Base-by-base conservation (phyloP, 2,329 filamentous ascomycete species). In the Lasiodiplodia citricola region DNA sequence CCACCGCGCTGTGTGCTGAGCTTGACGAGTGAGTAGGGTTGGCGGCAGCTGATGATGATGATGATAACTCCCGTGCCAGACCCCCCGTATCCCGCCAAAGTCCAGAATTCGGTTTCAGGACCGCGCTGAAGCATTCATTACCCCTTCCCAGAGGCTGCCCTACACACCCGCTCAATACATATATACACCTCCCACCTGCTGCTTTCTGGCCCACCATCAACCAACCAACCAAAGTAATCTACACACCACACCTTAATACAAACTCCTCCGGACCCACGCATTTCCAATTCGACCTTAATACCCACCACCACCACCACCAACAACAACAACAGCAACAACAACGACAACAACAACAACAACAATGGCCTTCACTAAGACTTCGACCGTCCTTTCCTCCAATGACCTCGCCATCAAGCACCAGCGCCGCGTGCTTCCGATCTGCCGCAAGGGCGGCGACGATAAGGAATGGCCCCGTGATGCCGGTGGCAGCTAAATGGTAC, bases 371-470 rank as follows among this genome's bases (percentile, higher is more conserved):
- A 47, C 60, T 47, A 21, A 35, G n/a, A n/a, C 55, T 35, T 41
- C 31, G n/a, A 21, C 60, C 44, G 60, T 28, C 44, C 25, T 28
- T 11, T 11, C 41, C 58, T 50, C 44, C 60, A 52, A 52, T 47
- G 60, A 25, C 60, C 38, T 47, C 44, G 10, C 60, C 44, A 64
- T 52, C 28, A 64, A 64, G 60, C 60, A 64, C 18, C 60, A 41
- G 44, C 47, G 60, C 60, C 28, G 60, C 44, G 44, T 18, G 3
- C 60, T 64, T 13, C 60, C 60, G 28, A 13, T 64, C 47, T 23
- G 60, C 47, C 60, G 60, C 41, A 64, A 64, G 60, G 60, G 60
- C 60, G 60, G 60, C 44, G 60, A 64, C 60, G 60, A 64, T 28
- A 64, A 64, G 60, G 60, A 64, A 5, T 64, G 60, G 60, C 60